Evolutionary conservation across 139 green algal species (phyloP).

Genomic region (Trebouxia sp.): DNA sequence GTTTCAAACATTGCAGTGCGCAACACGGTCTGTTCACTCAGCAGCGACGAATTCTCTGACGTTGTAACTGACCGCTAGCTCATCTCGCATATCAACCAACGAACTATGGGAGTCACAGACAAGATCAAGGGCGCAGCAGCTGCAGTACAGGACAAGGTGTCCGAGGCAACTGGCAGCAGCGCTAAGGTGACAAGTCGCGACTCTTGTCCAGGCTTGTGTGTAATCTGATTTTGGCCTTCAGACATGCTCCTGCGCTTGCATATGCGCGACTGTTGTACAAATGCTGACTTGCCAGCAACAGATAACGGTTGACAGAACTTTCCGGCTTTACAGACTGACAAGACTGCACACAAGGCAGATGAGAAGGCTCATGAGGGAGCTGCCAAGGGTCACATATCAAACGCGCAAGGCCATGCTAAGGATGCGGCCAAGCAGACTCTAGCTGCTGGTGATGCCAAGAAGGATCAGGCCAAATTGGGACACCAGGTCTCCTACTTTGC

Average conservation of each 20-base stretch:
- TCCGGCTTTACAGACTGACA: neutral
- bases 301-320: too few species aligned
- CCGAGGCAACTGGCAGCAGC: neutral
- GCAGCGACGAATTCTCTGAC: too few species aligned
- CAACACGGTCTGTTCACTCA: too few species aligned
- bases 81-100: too few species aligned
- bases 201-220: too few species aligned
- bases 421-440: neutral
- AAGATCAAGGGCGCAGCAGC: conserved; percentile 1
- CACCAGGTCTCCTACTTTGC: neutral
- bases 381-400: neutral
- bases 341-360: neutral
- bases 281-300: too few species aligned
- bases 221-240: too few species aligned
- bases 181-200: too few species aligned
- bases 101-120: conserved; percentile 12
- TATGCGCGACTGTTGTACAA: neutral
- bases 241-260: too few species aligned
- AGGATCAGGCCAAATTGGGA: conserved; percentile 1
- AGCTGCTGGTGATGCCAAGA: conserved; percentile 21
- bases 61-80: too few species aligned
- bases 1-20: too few species aligned
- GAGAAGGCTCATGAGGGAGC: neutral
- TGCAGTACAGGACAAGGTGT: conserved; percentile 8
- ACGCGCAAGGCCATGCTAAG: neutral